phyloP scores from a whole-genome alignment of 2,329 filamentous ascomycete species.

The Pseudogymnoascus sp. region DNA sequence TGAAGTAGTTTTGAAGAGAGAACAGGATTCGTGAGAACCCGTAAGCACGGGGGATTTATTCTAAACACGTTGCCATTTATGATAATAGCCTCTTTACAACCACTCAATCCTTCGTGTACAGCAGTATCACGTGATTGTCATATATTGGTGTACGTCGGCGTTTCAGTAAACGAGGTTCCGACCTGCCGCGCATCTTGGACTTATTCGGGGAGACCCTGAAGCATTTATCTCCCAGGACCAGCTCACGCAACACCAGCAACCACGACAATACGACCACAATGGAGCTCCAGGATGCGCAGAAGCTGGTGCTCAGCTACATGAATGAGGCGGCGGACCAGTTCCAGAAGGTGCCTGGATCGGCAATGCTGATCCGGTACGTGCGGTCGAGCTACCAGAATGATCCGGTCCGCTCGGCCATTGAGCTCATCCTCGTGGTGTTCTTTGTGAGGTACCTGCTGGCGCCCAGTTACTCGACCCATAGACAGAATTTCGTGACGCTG shows the following conservation, averaged over 20 bases:
- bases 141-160: neutral
- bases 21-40: neutral
- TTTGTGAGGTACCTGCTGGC: constrained; percentile 88
- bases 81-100: neutral
- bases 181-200: neutral
- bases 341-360: constrained; percentile 86
- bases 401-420: constrained; percentile 84
- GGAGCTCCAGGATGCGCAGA: constrained; percentile 57
- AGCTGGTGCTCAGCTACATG: constrained; percentile 44
- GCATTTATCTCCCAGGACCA: constrained; percentile 8
- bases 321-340: constrained; percentile 57
- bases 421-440: constrained; percentile 89
- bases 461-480: constrained; percentile 85
- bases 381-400: constrained; percentile 97
- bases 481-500: constrained; percentile 81
- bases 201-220: neutral
- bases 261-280: constrained; percentile 32
- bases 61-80: neutral
- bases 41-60: neutral
- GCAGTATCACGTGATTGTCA: neutral
- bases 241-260: constrained; percentile 8
- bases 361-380: constrained; percentile 90
- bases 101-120: neutral
- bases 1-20: neutral
- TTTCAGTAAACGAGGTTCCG: constrained; percentile 7